These are phyloP conservation scores for Aspergillus affinis DNA, from an alignment of 495 filamentous ascomycete genomes.

Conservation along the genomic window DNA sequence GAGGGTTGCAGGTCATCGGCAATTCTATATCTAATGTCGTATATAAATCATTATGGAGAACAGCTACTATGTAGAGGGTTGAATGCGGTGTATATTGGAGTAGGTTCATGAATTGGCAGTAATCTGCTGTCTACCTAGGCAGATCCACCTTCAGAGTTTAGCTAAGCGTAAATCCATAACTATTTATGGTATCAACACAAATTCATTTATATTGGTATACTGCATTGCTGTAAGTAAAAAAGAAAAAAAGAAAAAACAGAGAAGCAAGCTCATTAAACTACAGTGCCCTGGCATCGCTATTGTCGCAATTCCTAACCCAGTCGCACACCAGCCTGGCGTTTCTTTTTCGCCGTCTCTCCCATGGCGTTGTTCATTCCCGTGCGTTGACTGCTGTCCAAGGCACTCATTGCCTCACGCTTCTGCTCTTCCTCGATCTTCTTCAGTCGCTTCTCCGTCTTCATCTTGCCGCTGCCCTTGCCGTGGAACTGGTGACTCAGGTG, in stretches of 20 bases:
- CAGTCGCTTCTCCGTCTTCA: slow-evolving; percentile 93
- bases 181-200: neutral
- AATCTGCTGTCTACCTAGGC: no score
- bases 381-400: slow-evolving; percentile 76
- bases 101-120: no score
- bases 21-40: no score
- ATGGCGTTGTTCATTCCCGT: slow-evolving; percentile 81
- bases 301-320: slow-evolving; percentile 53
- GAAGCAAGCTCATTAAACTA: slow-evolving; percentile 6
- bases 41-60: no score
- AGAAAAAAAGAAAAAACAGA: no score
- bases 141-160: no score
- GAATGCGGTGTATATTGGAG: no score
- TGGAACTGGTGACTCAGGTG: slow-evolving; percentile 96
- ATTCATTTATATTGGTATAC: slow-evolving; percentile 4
- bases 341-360: slow-evolving; percentile 72
- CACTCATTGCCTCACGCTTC: slow-evolving; percentile 75
- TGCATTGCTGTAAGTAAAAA: slow-evolving; percentile 3
- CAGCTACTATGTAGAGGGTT: no score
- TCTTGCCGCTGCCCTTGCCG: slow-evolving; percentile 94
- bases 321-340: slow-evolving; percentile 83
- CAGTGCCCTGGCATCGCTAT: neutral
- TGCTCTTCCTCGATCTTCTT: slow-evolving; percentile 98
- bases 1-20: no score
- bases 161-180: no score